Base-by-base conservation (phyloP, 1,139 yeast species). In the Scheffersomyces lignicola region DNA sequence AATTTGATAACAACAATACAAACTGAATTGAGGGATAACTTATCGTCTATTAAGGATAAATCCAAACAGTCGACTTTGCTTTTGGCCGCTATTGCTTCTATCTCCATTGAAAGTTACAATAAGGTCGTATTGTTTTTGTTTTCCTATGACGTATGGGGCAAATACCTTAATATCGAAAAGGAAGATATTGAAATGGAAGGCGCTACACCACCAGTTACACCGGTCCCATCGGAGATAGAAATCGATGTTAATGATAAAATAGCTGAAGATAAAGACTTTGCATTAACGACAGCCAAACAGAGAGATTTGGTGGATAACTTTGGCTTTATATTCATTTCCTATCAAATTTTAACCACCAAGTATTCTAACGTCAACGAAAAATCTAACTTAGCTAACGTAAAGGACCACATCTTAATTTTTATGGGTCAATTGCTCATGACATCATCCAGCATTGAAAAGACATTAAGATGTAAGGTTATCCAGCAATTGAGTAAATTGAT, bases 391-490 rank as follows among this genome's bases (percentile, higher is more conserved):
- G 28, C 38, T 10, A 24, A 36, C 1, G 74, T 63, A 52, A 84
- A 85, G 49, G 95, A 88, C 48, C 78, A 78, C 33, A 61, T 89
- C 13, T 61, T 87, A 27, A 76, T 81, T 36, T 66, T 82, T 33
- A 58, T 86, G 44, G 78, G 88, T 10, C 83, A 78, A 52, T 68
- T 86, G 3, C 67, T 89, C 35, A 78, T 82, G 56, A 73, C 83
- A 0, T 70, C 87, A 0, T 79, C 95, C 0, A 69, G 69, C 35
- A 60, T 76, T 24, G 95, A 85, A 47, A 79, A 80, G 17, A 75
- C 88, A 0, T 66, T 89, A 35, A 75, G 89, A 48, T 72, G 83
- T 29, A 63, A 83, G 33, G 76, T 90, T 1, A 67, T 85, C 24
- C 77, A 77, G 34, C 87, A 84, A 36, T 69, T 89, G 38, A 67